Percentiles rank a stretch among this genome's conserved stretches.
Evolutionary conservation across 345 rosid species (phyloP).

Genomic region (Excoecaria cochinchinensis): DNA sequence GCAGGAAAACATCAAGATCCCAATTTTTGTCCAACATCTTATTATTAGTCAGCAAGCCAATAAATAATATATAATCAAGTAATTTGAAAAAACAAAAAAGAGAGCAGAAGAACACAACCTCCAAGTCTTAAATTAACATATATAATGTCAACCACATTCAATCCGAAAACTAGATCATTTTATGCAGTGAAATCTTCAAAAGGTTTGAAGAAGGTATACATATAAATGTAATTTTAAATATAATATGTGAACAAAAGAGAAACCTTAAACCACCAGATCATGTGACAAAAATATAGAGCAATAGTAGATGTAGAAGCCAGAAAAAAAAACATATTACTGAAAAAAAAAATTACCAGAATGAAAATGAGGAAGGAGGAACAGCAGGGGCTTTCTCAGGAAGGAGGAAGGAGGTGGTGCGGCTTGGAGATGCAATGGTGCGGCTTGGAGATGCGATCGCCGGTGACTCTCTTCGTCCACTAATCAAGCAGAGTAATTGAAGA

Average conservation of each 20-base stretch:
- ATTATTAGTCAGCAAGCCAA: background rate
- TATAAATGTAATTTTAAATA: conserved; percentile 16
- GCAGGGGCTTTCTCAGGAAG: too few relatives aligned
- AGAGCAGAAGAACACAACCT: conserved; percentile 13
- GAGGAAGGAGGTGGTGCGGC: too few relatives aligned
- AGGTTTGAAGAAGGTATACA: conserved; percentile 15
- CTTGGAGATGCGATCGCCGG: too few relatives aligned
- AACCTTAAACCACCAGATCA: background rate
- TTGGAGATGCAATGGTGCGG: too few relatives aligned
- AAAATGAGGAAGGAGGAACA: too few relatives aligned
- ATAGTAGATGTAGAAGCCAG: background rate
- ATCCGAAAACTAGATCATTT: background rate
- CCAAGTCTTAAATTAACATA: conserved; percentile 17
- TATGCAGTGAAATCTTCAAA: conserved; percentile 20
- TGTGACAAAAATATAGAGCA: conserved; percentile 11
- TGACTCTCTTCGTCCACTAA: too few relatives aligned
- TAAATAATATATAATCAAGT: conserved; percentile 1
- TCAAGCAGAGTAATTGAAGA: too few relatives aligned
- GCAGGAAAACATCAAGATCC: background rate
- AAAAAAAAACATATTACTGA: too few relatives aligned
- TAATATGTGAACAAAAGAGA: background rate
- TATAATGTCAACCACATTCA: conserved; percentile 7
- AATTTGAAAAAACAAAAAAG: background rate
- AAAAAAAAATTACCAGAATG: too few relatives aligned
- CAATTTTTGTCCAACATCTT: background rate